These are phyloP conservation scores for Kokia cookei DNA, from an alignment of 441 rosid genomes.

Conservation along the genomic window DNA sequence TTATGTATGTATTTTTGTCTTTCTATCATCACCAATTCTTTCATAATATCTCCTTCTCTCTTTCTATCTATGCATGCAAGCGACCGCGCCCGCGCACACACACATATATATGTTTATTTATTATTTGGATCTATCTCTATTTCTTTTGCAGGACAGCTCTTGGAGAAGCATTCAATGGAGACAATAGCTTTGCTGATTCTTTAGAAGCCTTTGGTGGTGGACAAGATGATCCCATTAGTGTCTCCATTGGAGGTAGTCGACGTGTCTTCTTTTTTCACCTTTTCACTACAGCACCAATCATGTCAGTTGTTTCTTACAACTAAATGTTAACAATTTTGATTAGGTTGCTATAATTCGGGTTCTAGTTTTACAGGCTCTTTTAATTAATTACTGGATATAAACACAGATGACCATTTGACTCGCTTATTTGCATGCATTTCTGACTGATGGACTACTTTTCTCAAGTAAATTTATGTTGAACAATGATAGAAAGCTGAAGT, in stretches of 20 bases:
- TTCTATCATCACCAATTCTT: neutral
- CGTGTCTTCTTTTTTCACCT: slow-evolving; percentile 1
- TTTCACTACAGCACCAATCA: neutral
- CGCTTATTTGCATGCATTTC: neutral
- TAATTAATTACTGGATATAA: neutral
- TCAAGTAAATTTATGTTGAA: neutral
- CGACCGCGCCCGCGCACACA: no score
- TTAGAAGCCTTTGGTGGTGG: slow-evolving; percentile 84
- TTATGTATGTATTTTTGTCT: slow-evolving; percentile 31
- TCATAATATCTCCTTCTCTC: neutral
- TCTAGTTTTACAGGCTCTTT: neutral
- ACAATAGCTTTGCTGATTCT: slow-evolving; percentile 58
- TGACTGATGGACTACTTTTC: neutral
- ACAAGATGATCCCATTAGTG: slow-evolving; percentile 78
- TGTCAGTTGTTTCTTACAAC: neutral
- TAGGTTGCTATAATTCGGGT: neutral
- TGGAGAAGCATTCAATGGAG: slow-evolving; percentile 73
- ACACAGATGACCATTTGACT: neutral
- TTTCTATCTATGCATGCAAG: neutral
- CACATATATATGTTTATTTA: neutral
- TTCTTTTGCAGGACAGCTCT: slow-evolving; percentile 50
- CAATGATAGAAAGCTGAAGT: neutral
- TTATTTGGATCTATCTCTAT: neutral
- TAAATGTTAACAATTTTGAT: neutral
- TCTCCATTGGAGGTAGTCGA: slow-evolving; percentile 78